phyloP scores from a whole-genome alignment of 2,329 filamentous ascomycete species.

The Sarocladium kiliense region DNA sequence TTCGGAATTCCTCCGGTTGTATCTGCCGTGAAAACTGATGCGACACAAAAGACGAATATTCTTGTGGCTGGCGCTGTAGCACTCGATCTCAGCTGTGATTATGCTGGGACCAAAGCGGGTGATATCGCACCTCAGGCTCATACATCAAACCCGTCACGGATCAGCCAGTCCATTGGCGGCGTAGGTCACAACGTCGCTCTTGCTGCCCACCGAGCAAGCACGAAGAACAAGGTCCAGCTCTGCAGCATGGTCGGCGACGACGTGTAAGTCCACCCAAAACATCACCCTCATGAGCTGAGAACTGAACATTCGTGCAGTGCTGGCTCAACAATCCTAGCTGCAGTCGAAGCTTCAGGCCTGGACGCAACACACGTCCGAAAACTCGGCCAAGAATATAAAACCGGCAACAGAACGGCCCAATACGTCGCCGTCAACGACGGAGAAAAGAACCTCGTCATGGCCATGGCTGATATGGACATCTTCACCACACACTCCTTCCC shows the following conservation, averaged over 20 bases:
- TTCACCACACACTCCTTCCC: constrained; percentile 54
- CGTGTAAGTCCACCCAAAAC: constrained; percentile 49
- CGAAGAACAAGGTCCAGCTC: constrained; percentile 58
- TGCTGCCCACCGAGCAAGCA: constrained; percentile 67
- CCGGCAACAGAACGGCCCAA: constrained; percentile 70
- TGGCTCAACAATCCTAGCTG: constrained; percentile 66
- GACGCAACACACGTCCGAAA: constrained; percentile 57
- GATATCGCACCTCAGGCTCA: constrained; percentile 48
- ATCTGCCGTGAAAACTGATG: constrained; percentile 13
- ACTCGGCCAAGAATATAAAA: constrained; percentile 41
- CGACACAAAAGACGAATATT: constrained; percentile 49
- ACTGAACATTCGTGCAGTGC: constrained; percentile 40
- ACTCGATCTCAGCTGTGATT: constrained; percentile 83
- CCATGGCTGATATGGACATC: constrained; percentile 94
- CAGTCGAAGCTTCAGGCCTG: constrained; percentile 60
- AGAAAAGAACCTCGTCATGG: constrained; percentile 78
- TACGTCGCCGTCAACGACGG: constrained; percentile 87
- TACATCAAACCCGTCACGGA: constrained; percentile 81
- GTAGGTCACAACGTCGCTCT: constrained; percentile 90
- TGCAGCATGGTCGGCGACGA: constrained; percentile 82
- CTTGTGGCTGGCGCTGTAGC: constrained; percentile 88
- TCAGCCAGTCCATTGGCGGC: constrained; percentile 80
- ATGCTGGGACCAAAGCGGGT: constrained; percentile 27
- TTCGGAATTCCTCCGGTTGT: neutral
- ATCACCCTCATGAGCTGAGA: too few relatives aligned